Conservation (phyloP, 1,284 basidiomycete species). For the Rhodotorula sp. region DNA sequence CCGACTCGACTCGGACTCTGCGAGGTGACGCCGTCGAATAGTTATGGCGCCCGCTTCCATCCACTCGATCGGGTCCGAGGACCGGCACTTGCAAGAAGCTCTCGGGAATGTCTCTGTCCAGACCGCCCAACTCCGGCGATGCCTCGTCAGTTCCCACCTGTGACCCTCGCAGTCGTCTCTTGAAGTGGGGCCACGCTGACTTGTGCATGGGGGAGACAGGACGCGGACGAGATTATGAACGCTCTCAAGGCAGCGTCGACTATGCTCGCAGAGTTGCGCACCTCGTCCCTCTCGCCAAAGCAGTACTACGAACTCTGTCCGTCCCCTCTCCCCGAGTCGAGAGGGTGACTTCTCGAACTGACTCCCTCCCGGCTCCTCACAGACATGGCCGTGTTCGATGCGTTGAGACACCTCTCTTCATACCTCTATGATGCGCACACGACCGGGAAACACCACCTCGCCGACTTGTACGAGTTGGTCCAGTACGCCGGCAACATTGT, state of each 20-base stretch:
- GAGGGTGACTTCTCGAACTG: background rate
- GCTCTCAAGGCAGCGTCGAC: slow-evolving; percentile 89
- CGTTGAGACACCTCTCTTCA: slow-evolving; percentile 76
- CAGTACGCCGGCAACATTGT: slow-evolving; percentile 92
- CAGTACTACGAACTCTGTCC: slow-evolving; percentile 96
- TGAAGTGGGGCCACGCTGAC: background rate
- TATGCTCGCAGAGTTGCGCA: slow-evolving; percentile 91
- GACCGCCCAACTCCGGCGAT: slow-evolving; percentile 24
- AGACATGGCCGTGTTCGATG: slow-evolving; percentile 98
- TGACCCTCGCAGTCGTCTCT: background rate
- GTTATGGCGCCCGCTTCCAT: slow-evolving; percentile 15
- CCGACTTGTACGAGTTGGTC: slow-evolving; percentile 93
- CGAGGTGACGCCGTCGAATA: background rate
- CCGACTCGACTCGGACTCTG: background rate
- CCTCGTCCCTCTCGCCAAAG: slow-evolving; percentile 81
- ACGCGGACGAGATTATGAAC: slow-evolving; percentile 93
- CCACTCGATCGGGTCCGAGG: slow-evolving; percentile 18
- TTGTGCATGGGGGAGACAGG: slow-evolving; percentile 53
- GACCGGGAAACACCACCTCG: slow-evolving; percentile 82
- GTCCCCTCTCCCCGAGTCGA: slow-evolving; percentile 9
- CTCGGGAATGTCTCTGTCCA: slow-evolving; percentile 38
- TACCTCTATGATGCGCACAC: slow-evolving; percentile 87
- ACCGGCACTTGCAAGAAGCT: slow-evolving; percentile 41
- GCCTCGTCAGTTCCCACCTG: slow-evolving; percentile 23
- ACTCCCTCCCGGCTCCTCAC: background rate